Conservation (phyloP, 768 basidiomycete genomes). For the Hygrophorus pudorinus region DNA sequence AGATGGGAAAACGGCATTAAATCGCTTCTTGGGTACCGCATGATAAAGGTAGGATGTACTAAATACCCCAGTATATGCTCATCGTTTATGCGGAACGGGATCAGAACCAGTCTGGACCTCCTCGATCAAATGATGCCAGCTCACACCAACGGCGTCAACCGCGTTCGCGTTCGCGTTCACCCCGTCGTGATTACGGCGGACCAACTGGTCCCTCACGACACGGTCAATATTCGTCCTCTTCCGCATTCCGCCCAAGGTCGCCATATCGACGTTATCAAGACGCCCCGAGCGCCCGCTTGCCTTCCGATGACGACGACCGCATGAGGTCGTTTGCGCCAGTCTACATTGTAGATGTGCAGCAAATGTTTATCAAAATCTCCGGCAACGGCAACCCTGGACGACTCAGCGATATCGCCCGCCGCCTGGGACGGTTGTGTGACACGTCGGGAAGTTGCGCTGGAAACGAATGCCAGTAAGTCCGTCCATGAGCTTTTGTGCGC, state of each 20-base stretch:
- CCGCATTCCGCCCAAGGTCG: not conserved
- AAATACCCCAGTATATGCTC: not conserved
- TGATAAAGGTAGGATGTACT: not conserved
- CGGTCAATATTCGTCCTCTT: not conserved
- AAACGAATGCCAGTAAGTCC: conserved; percentile 39
- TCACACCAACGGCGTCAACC: conserved; percentile 3
- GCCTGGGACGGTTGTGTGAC: conserved; percentile 21
- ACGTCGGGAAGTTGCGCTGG: conserved; percentile 35
- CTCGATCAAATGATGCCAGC: not conserved
- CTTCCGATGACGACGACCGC: not conserved
- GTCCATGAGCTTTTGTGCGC: not conserved
- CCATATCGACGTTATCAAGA: not conserved
- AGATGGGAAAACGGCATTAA: conserved; percentile 32
- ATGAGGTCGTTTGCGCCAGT: conserved; percentile 17
- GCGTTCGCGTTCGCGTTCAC: conserved; percentile 14
- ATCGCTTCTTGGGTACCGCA: conserved; percentile 16
- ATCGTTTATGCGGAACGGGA: not conserved
- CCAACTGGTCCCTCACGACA: conserved; percentile 4
- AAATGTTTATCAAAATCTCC: conserved; percentile 27
- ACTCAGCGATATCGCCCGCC: conserved; percentile 22
- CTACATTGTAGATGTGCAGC: conserved; percentile 31
- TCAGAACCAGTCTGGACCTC: not conserved
- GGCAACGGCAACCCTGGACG: conserved; percentile 19
- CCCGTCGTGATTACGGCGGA: conserved; percentile 1
- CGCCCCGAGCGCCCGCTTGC: not conserved